phyloP scores from a whole-genome alignment of 2,329 filamentous ascomycete genomes.

The Westerdykella sp. region DNA sequence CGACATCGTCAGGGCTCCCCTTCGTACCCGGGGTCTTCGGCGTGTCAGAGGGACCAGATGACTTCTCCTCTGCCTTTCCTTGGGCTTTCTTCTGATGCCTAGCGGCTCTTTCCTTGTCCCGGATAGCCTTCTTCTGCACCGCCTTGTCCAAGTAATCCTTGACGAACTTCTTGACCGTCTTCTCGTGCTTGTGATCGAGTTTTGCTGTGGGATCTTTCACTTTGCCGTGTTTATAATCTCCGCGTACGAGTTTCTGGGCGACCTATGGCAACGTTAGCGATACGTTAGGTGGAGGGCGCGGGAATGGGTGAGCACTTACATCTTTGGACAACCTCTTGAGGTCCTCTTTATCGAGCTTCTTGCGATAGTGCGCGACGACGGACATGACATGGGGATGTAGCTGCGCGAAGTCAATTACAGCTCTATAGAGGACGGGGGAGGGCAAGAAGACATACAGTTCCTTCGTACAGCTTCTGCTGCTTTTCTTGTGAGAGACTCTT shows the following conservation, averaged over 20 bases:
- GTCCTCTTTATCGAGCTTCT: slow-evolving; percentile 78
- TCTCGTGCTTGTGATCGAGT: slow-evolving; percentile 70
- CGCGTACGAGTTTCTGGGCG: slow-evolving; percentile 81
- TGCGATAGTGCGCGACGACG: slow-evolving; percentile 78
- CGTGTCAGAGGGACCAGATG: slow-evolving; percentile 8
- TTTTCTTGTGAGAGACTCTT: slow-evolving; percentile 67
- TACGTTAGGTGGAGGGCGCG: not conserved
- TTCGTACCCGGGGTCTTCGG: slow-evolving; percentile 14
- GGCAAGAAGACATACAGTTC: slow-evolving; percentile 59
- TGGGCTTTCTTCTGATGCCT: slow-evolving; percentile 27
- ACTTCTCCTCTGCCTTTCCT: slow-evolving; percentile 8
- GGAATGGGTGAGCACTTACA: slow-evolving; percentile 35
- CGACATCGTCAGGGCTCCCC: slow-evolving; percentile 5
- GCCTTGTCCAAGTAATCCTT: slow-evolving; percentile 84
- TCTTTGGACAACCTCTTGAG: slow-evolving; percentile 60
- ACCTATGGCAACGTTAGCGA: slow-evolving; percentile 41
- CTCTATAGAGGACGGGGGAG: not conserved
- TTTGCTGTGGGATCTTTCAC: slow-evolving; percentile 69
- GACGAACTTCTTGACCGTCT: slow-evolving; percentile 76
- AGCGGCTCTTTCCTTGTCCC: slow-evolving; percentile 54
- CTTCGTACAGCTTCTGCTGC: slow-evolving; percentile 91
- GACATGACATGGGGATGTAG: slow-evolving; percentile 79
- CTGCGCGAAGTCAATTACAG: slow-evolving; percentile 41
- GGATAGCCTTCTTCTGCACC: slow-evolving; percentile 59
- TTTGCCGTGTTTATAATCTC: slow-evolving; percentile 85